Conservation (phyloP, 306 rosid species). For the Prunus armeniaca region DNA sequence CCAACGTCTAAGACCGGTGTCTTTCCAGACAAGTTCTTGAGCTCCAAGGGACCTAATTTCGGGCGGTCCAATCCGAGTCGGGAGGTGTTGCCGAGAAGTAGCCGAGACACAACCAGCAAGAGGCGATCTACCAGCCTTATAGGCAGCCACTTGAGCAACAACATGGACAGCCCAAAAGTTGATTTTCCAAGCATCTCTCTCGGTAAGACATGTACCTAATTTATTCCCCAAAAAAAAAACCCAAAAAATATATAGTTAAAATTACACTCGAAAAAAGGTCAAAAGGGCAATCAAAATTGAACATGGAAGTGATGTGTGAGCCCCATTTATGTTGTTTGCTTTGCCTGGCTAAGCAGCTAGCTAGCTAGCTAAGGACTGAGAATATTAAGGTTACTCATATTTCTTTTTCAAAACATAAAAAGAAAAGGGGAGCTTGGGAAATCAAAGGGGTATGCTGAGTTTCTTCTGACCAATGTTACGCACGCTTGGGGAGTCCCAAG, state of each 20-base stretch:
- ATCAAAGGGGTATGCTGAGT: conserved; percentile 11
- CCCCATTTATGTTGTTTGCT: conserved; percentile 12
- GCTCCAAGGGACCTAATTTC: conserved; percentile 82
- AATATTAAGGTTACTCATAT: background rate
- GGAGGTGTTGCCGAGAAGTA: conserved; percentile 82
- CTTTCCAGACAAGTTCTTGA: conserved; percentile 85
- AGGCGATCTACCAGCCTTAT: conserved; percentile 68
- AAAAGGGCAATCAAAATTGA: conserved; percentile 18
- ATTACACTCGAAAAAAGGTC: conserved; percentile 12
- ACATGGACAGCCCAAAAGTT: conserved; percentile 99
- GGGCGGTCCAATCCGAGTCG: conserved; percentile 85
- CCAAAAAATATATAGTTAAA: background rate
- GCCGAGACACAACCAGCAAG: conserved; percentile 63
- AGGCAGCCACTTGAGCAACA: conserved; percentile 96
- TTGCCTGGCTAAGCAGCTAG: conserved; percentile 15
- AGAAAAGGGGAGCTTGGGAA: background rate
- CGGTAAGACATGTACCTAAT: conserved; percentile 94
- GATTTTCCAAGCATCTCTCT: conserved; percentile 98
- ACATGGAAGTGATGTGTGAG: conserved; percentile 31
- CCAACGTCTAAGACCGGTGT: conserved; percentile 98
- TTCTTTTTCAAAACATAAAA: conserved; percentile 1
- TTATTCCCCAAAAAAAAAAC: conserved; percentile 8
- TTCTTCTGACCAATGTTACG: conserved; percentile 42
- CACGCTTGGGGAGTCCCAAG: conserved; percentile 64
- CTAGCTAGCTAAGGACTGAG: background rate